phyloP scores from a whole-genome alignment of 257 asterid species.

The Verbascum thapsus region DNA sequence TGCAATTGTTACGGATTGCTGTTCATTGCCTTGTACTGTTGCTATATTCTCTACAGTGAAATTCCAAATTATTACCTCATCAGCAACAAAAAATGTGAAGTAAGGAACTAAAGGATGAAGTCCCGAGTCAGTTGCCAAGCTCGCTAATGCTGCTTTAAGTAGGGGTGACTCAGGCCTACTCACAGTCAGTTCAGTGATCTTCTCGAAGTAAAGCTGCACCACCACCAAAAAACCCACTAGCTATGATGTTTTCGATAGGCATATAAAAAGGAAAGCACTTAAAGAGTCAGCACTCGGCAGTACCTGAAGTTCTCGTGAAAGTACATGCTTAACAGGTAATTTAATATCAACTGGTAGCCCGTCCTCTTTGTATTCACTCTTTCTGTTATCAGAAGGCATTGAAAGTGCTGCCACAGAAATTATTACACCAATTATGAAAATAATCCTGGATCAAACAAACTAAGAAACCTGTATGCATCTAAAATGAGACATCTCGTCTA shows the following conservation, averaged over 20 bases:
- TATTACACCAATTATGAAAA: slow-evolving; percentile 24
- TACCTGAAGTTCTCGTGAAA: slow-evolving; percentile 99
- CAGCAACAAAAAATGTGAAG: slow-evolving; percentile 87
- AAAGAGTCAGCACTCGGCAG: slow-evolving; percentile 5
- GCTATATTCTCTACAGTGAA: slow-evolving; percentile 20
- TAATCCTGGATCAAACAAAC: slow-evolving; percentile 6
- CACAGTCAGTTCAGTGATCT: slow-evolving; percentile 82
- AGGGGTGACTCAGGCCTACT: slow-evolving; percentile 72
- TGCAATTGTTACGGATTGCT: slow-evolving; percentile 40
- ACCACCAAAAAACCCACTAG: slow-evolving; percentile 30
- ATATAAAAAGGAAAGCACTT: slow-evolving; percentile 28
- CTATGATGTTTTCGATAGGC: slow-evolving; percentile 23
- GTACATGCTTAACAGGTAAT: slow-evolving; percentile 90
- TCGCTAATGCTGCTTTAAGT: slow-evolving; percentile 76
- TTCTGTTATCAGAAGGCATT: slow-evolving; percentile 66
- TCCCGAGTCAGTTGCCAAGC: slow-evolving; percentile 98
- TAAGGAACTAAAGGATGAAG: slow-evolving; percentile 97
- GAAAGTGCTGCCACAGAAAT: slow-evolving; percentile 53
- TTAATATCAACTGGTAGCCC: slow-evolving; percentile 79
- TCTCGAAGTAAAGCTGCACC: slow-evolving; percentile 94
- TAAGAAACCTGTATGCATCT: slow-evolving; percentile 11
- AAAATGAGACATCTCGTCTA: background rate
- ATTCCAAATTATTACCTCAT: slow-evolving; percentile 59
- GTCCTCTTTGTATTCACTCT: slow-evolving; percentile 83
- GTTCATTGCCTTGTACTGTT: slow-evolving; percentile 16